Evolutionary conservation across 2,329 filamentous ascomycete species (phyloP).

Genomic region (Trichophaea hybrida): DNA sequence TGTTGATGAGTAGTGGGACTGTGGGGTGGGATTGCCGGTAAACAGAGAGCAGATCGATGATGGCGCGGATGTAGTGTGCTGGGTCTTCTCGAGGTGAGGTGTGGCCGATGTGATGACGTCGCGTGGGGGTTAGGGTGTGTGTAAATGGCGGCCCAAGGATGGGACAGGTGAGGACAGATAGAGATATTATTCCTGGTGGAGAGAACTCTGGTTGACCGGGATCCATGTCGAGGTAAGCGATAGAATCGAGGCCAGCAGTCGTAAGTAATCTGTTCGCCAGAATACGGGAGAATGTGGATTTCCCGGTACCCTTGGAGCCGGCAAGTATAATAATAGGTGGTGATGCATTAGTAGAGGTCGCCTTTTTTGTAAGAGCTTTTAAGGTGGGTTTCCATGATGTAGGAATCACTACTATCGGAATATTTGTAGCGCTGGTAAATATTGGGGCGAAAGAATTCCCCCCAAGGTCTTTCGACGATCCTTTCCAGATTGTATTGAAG

Average conservation of each 20-base stretch:
- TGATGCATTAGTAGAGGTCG: not conserved
- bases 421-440: conserved; percentile 44
- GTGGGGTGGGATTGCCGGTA: conserved; percentile 37
- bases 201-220: conserved; percentile 64
- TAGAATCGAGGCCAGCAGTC: conserved; percentile 26
- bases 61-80: conserved; percentile 51
- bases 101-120: conserved; percentile 52
- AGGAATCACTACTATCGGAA: conserved; percentile 33
- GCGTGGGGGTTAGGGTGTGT: conserved; percentile 37
- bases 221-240: conserved; percentile 59
- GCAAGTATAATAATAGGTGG: conserved; percentile 22
- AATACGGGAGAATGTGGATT: conserved; percentile 23
- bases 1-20: conserved; percentile 54
- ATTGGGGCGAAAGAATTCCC: not conserved
- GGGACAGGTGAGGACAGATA: conserved; percentile 45
- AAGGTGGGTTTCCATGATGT: conserved; percentile 10
- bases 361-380: not conserved
- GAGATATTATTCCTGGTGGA: conserved; percentile 53
- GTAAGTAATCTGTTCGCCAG: conserved; percentile 21
- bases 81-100: conserved; percentile 51
- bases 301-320: conserved; percentile 24
- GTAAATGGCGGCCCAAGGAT: conserved; percentile 55
- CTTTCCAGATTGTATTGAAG: conserved; percentile 52
- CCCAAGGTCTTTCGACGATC: not conserved
- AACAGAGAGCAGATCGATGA: conserved; percentile 45